A percentile compares a stretch with the other conserved stretches of the same genome.
These are phyloP conservation scores for Mariannaea elegans DNA, from an alignment of 2,329 filamentous ascomycete species.

Conservation along the genomic window DNA sequence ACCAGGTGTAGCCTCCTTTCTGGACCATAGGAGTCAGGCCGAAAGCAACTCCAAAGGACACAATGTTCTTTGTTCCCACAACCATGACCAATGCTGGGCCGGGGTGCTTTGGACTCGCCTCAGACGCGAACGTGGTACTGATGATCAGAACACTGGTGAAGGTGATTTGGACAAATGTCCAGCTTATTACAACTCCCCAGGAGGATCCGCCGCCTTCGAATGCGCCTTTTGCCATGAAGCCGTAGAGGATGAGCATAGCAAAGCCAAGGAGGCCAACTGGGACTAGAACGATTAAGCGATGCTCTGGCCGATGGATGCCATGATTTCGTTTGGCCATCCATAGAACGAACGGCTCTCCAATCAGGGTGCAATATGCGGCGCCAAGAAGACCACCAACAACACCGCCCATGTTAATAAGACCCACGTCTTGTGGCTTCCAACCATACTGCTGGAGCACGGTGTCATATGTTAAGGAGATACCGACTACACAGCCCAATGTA, in stretches of 20 bases:
- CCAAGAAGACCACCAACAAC: constrained; percentile 6
- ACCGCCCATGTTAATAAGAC: constrained; percentile 7
- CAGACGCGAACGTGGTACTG: constrained; percentile 7
- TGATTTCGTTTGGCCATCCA: constrained; percentile 8
- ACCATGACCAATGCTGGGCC: constrained; percentile 9
- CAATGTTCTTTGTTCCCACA: constrained; percentile 8
- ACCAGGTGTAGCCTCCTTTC: constrained; percentile 4
- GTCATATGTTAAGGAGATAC: constrained; percentile 4
- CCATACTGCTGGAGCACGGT: constrained; percentile 5
- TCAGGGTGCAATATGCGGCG: constrained; percentile 1
- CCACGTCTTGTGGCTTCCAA: constrained; percentile 8
- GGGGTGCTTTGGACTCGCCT: constrained; percentile 5
- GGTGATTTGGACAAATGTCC: constrained; percentile 4
- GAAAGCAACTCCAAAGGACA: constrained; percentile 6
- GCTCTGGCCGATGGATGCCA: constrained; percentile 7
- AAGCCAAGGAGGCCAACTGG: background rate
- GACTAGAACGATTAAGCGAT: background rate
- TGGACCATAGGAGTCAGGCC: constrained; percentile 3
- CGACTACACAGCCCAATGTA: constrained; percentile 6
- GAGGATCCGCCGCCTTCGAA: constrained; percentile 7
- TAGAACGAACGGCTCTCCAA: constrained; percentile 12
- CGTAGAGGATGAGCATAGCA: constrained; percentile 6
- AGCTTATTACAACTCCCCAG: background rate
- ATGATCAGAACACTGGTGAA: constrained; percentile 6
- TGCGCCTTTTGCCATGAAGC: constrained; percentile 2